phyloP scores from a whole-genome alignment of 805 yeast species.

The Novakomyces olei region DNA sequence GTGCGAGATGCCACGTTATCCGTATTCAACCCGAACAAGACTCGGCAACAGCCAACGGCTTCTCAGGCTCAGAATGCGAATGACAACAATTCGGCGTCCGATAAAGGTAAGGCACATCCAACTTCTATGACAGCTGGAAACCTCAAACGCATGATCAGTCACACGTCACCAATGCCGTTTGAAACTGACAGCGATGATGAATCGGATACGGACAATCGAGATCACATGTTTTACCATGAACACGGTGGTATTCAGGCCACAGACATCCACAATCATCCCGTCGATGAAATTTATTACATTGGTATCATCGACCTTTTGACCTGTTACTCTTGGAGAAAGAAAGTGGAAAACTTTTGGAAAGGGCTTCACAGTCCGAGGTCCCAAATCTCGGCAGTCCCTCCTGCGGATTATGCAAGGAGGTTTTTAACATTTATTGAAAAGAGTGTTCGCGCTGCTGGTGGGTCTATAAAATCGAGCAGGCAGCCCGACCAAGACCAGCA shows the following conservation, averaged over 20 bases:
- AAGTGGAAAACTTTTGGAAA: slow-evolving; percentile 70
- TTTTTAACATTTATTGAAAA: slow-evolving; percentile 42
- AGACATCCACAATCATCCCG: slow-evolving; percentile 35
- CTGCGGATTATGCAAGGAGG: slow-evolving; percentile 72
- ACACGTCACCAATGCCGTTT: too few relatives aligned
- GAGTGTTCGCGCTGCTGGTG: too few relatives aligned
- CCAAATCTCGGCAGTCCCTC: slow-evolving; percentile 74
- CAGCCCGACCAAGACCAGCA: too few relatives aligned
- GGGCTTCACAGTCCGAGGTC: slow-evolving; percentile 43
- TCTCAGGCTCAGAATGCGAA: too few relatives aligned
- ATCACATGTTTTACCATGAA: slow-evolving; percentile 43
- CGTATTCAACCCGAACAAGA: slow-evolving; percentile 16
- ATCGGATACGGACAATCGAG: too few relatives aligned
- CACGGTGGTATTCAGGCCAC: slow-evolving; percentile 75
- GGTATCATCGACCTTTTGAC: slow-evolving; percentile 92
- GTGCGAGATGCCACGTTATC: slow-evolving; percentile 17
- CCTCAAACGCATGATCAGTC: too few relatives aligned
- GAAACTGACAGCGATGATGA: too few relatives aligned
- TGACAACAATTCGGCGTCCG: too few relatives aligned
- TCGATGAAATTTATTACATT: slow-evolving; percentile 54
- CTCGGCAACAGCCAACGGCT: too few relatives aligned
- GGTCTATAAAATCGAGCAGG: too few relatives aligned
- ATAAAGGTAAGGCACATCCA: too few relatives aligned
- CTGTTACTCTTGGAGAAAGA: slow-evolving; percentile 44
- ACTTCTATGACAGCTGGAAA: too few relatives aligned